These are phyloP conservation scores for Fusarium sp. DNA, from an alignment of 2,329 filamentous ascomycete species.

Conservation along the genomic window DNA sequence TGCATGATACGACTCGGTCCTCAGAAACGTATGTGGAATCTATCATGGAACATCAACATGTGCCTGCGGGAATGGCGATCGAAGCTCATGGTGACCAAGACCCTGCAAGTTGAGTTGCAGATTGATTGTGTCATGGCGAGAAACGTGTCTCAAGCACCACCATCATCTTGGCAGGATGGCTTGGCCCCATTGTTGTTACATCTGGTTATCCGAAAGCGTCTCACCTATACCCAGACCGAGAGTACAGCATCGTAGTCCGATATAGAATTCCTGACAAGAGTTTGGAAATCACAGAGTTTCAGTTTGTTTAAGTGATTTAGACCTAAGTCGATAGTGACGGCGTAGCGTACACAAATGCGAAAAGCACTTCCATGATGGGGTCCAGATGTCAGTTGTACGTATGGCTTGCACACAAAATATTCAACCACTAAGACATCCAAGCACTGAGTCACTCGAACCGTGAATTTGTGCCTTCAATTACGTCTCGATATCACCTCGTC, in stretches of 20 bases:
- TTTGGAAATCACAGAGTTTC: neutral
- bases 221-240: neutral
- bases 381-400: neutral
- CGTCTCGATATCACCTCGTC: conserved; percentile 31
- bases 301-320: neutral
- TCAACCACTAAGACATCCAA: conserved; percentile 8
- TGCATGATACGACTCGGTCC: conserved; percentile 44
- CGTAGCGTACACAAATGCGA: neutral
- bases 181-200: conserved; percentile 6
- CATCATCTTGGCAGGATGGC: conserved; percentile 11
- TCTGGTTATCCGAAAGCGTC: conserved; percentile 10
- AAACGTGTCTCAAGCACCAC: conserved; percentile 6
- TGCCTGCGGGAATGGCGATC: conserved; percentile 12
- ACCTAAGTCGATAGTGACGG: neutral
- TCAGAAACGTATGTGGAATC: conserved; percentile 1
- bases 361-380: conserved; percentile 2
- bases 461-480: conserved; percentile 16
- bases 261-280: neutral
- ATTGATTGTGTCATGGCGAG: conserved; percentile 24
- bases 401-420: conserved; percentile 3
- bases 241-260: neutral
- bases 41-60: conserved; percentile 23
- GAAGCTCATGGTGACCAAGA: conserved; percentile 7
- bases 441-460: conserved; percentile 2
- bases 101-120: conserved; percentile 3